Conservation (phyloP, 305 asterid genomes). For the Rubia peregrina region DNA sequence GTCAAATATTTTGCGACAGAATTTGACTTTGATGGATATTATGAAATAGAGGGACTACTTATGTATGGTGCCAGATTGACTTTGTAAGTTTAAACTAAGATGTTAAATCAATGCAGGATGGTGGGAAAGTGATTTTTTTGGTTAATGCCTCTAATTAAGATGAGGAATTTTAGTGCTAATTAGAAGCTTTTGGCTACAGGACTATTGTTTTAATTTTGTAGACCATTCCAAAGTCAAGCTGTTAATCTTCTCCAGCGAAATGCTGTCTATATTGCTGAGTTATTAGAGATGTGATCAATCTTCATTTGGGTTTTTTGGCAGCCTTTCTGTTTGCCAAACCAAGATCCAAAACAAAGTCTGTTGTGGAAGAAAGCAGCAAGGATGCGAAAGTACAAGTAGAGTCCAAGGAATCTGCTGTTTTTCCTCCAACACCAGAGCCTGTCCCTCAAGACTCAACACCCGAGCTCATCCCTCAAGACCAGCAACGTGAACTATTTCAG, state of each 20-base stretch:
- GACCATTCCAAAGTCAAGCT: neutral
- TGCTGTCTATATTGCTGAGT: constrained; percentile 10
- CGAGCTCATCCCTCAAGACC: constrained; percentile 40
- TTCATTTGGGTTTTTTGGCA: constrained; percentile 26
- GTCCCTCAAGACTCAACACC: constrained; percentile 24
- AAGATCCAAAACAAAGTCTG: constrained; percentile 30
- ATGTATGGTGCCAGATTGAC: neutral
- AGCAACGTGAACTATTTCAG: constrained; percentile 51
- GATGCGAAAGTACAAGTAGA: constrained; percentile 28
- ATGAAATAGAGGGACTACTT: neutral
- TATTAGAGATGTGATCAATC: neutral
- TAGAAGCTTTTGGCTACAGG: neutral
- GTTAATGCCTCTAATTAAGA: neutral
- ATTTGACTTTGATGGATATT: neutral
- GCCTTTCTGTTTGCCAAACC: constrained; percentile 55
- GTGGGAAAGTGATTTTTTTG: neutral
- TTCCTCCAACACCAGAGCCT: constrained; percentile 2
- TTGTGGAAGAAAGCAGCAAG: constrained; percentile 26
- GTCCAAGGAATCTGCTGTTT: constrained; percentile 31
- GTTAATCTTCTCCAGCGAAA: constrained; percentile 3
- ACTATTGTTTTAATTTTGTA: neutral
- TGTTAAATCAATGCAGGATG: neutral
- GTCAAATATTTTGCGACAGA: neutral
- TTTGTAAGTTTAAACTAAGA: neutral
- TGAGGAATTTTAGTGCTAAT: neutral